Base-by-base conservation (phyloP, 2,329 filamentous ascomycete genomes). In the Nothophaeocryptopus gaeumannii region DNA sequence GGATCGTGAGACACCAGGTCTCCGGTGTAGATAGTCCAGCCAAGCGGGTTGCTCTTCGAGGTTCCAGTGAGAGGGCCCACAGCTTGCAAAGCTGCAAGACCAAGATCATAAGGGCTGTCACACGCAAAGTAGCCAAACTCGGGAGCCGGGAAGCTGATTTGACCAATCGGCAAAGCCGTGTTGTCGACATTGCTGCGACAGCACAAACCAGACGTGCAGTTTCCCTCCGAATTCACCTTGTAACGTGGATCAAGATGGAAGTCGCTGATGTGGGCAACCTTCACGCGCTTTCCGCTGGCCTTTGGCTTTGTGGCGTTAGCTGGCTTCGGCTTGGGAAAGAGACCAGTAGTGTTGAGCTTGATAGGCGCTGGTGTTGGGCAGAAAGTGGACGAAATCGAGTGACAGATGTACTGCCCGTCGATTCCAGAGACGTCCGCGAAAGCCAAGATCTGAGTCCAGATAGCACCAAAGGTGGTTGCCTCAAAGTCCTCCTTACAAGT, bases 371-470 rank as follows among this genome's bases (percentile, higher is more conserved):
- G 79, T 10, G 62, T 59, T 1, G 70, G 63, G 59, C 80, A 83
- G 59, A 76, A 80, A 0, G 50, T 51, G 29, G 62, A 71, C 45
- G 70, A 74, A 5, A 82, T 56, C 12, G 68, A 72, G 54, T 76
- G 73, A 67, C 80, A 83, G 39, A 83, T 81, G 52, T 79, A 81
- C 47, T 73, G 67, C 5, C 79, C 80, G 60, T 83, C 80, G 2
- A 76, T 67, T 8, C 78, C 79, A 14, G 68, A 67, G 8, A 82
- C 70, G 60, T 82, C 72, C 7, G 78, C 78, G 37, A 75, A 69
- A 2, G 75, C 72, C 30, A 83, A 66, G 2, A 83, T 69, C 57
- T 83, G 80, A 4, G 79, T 79, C 78, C 78, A 82, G 47, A 79
- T 71, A 1, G 77, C 74, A 13, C 80, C 80, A 53, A 77, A 79